These are phyloP conservation scores for Botrytis pseudocinerea DNA, from an alignment of 2,329 filamentous ascomycete species.

Conservation along the genomic window DNA sequence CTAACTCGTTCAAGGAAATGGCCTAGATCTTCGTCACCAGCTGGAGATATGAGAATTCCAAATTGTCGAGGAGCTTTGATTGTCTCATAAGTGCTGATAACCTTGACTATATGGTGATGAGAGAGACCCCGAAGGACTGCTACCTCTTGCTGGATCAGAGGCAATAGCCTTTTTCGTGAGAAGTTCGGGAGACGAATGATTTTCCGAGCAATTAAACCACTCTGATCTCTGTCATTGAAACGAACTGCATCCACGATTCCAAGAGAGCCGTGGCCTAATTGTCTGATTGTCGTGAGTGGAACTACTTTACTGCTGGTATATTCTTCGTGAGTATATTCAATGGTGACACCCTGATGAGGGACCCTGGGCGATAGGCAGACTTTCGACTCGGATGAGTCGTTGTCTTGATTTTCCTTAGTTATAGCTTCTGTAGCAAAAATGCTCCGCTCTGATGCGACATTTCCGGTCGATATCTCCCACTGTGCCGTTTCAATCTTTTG, in stretches of 20 bases:
- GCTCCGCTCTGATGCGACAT: neutral
- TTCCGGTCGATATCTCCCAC: neutral
- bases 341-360: neutral
- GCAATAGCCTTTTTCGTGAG: slow-evolving; percentile 26
- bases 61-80: slow-evolving; percentile 28
- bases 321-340: slow-evolving; percentile 23
- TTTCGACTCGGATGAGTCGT: neutral
- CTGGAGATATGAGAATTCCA: slow-evolving; percentile 27
- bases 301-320: slow-evolving; percentile 24
- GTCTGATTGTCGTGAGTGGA: slow-evolving; percentile 25
- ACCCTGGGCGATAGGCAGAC: neutral
- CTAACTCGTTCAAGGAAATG: slow-evolving; percentile 28
- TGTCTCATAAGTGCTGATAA: slow-evolving; percentile 29
- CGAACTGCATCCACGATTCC: slow-evolving; percentile 29
- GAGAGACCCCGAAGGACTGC: slow-evolving; percentile 25
- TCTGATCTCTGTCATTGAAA: neutral
- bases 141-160: slow-evolving; percentile 29
- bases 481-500: neutral
- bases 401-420: neutral
- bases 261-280: slow-evolving; percentile 29
- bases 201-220: slow-evolving; percentile 26
- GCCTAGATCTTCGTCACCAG: slow-evolving; percentile 29
- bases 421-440: neutral
- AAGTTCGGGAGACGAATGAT: slow-evolving; percentile 26
- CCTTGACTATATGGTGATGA: slow-evolving; percentile 27